Evolutionary conservation across 106 monocot genomes (phyloP), one percentile per base, ranked within the genome.

Genomic region (Apostasia shenzhenica): DNA sequence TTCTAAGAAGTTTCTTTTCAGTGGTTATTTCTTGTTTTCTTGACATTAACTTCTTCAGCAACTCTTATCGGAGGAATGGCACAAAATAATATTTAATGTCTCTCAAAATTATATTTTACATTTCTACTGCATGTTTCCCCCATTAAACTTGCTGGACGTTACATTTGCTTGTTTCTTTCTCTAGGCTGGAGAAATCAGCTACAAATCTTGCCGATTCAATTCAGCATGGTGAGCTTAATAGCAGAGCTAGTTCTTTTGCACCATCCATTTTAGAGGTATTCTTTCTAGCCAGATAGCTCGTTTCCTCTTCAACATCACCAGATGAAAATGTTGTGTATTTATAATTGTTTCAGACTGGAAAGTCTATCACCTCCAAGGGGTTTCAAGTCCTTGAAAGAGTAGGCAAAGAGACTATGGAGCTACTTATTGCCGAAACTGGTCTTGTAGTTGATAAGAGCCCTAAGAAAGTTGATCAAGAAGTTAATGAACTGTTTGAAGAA

Each of bases 381-480:
- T 84, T 95, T 37, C 73, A 95, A 84, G 83, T 88, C 53, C 78
- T 95, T 61, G 95, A 91, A 72, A 76, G 84, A 63, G 95, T 91
- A 61, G 86, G 95, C 46, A 91, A 95, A 81, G 95, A 95, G 62
- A 91, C 91, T 8, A 85, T 95, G 79, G 95, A 95, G 26, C 63
- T 88, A 38, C 65, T 95, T 51, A 88, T 94, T 59, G 67, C 80
- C 59, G 95, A 95, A 59, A 86, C 91, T 68, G 95, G 95, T 58
- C 59, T 95, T 67, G 85, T 86, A 58, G 75, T 82, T 57, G 88
- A 91, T 39, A 86, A 88, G 42, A 61, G 55, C 60, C 41, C 66
- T n/a, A 67, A 67, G 67, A 73, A 78, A 6, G 57, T 58, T 64
- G 73, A 70, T 55, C 73, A 73, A 57, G 73, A 65, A 59, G 48